Evolutionary conservation across 768 basidiomycete genomes (phyloP).

Genomic region (Dentipellis fragilis): DNA sequence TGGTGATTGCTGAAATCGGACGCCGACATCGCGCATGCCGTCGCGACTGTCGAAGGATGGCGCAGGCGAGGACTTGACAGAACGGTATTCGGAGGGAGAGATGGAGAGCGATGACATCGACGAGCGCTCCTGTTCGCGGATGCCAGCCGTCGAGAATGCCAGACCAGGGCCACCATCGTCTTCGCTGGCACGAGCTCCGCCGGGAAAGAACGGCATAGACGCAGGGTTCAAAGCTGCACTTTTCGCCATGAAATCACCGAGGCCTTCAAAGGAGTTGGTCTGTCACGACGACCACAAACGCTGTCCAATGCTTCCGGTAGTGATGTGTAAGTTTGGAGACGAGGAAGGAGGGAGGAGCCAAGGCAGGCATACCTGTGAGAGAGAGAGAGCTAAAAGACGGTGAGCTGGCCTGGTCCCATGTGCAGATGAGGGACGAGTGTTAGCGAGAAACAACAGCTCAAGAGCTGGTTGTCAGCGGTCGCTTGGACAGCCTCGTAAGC

Average conservation of each 20-base stretch:
- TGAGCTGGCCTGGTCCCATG: conserved; percentile 13
- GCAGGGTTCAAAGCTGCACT: conserved; percentile 72
- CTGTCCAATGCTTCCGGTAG: neutral
- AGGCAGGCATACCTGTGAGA: conserved; percentile 7
- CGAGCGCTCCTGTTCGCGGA: conserved; percentile 29
- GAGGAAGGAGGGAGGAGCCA: neutral
- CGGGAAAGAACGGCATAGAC: conserved; percentile 80
- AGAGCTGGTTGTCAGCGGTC: conserved; percentile 11
- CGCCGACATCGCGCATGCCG: conserved; percentile 17
- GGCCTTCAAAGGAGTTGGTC: neutral
- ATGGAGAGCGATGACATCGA: conserved; percentile 49
- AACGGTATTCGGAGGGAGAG: conserved; percentile 57
- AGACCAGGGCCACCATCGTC: conserved; percentile 40
- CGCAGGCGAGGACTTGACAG: conserved; percentile 62
- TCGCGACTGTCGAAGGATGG: conserved; percentile 32
- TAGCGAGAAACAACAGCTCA: conserved; percentile 11
- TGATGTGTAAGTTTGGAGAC: conserved; percentile 2
- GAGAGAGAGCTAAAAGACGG: neutral
- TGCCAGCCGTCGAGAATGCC: conserved; percentile 35
- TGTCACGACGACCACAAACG: neutral
- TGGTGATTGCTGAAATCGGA: conserved; percentile 12
- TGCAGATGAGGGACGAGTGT: conserved; percentile 3
- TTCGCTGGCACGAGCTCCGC: conserved; percentile 45
- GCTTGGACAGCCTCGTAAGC: conserved; percentile 10
- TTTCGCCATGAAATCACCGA: conserved; percentile 45